These are phyloP conservation scores for Kodamaea leandrae DNA, from an alignment of 805 yeast species.

Conservation along the genomic window DNA sequence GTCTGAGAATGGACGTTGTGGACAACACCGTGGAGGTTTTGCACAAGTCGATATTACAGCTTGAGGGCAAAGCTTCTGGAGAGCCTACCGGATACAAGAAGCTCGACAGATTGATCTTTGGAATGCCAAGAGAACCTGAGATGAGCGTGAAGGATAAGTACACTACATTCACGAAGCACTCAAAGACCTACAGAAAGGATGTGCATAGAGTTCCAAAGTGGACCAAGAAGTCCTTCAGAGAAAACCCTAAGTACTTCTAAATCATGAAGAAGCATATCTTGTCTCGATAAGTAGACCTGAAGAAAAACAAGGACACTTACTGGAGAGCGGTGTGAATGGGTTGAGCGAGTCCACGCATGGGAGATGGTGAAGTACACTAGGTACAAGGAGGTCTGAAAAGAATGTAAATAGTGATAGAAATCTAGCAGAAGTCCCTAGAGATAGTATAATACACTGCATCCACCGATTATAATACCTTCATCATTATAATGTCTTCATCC, in stretches of 20 bases:
- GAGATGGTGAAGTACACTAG: neutral
- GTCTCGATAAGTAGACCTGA: neutral
- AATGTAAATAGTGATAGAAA: no score
- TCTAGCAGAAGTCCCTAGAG: no score
- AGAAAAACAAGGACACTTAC: no score
- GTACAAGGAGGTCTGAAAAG: no score
- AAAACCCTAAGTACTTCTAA: conserved; percentile 70
- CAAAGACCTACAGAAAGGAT: conserved; percentile 80
- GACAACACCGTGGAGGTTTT: conserved; percentile 74
- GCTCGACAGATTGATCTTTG: conserved; percentile 35
- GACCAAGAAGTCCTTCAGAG: conserved; percentile 81
- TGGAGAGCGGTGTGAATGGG: neutral
- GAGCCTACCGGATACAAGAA: conserved; percentile 36
- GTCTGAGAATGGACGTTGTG: conserved; percentile 77
- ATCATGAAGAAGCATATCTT: neutral
- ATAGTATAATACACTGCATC: no score
- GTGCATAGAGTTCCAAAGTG: conserved; percentile 87
- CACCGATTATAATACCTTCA: no score
- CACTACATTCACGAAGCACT: conserved; percentile 74
- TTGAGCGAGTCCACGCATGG: neutral
- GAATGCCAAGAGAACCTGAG: conserved; percentile 73
- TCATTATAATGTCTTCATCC: no score
- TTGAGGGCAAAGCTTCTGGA: conserved; percentile 22
- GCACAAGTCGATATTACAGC: conserved; percentile 33
- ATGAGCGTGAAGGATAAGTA: conserved; percentile 85